A percentile compares a stretch with the other conserved stretches of the same genome.
These are phyloP conservation scores for Cymbidium sinense DNA, from an alignment of 106 monocot genomes.

Conservation along the genomic window DNA sequence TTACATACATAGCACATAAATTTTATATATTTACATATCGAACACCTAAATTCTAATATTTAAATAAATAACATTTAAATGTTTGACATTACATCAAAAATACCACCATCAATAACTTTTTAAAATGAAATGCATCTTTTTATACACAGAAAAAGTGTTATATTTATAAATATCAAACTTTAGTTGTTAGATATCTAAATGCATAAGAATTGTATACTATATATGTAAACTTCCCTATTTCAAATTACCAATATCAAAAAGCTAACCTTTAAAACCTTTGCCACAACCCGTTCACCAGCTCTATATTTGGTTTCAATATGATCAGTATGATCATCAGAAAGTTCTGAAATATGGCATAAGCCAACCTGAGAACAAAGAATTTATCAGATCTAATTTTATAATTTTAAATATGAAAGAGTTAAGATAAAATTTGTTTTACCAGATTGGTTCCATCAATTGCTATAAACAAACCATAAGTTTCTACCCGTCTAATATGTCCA, in stretches of 20 bases:
- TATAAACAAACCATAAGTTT: conserved; percentile 80
- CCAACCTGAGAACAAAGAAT: conserved; percentile 58
- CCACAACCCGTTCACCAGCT: conserved; percentile 52
- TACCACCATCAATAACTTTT: too few relatives aligned
- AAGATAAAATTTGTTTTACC: conserved; percentile 37
- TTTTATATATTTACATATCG: too few relatives aligned
- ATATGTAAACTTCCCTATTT: too few relatives aligned
- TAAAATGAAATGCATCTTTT: too few relatives aligned
- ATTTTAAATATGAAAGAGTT: neutral
- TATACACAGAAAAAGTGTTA: too few relatives aligned
- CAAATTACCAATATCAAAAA: neutral
- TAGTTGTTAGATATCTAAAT: too few relatives aligned
- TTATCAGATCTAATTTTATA: conserved; percentile 2
- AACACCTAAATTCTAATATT: too few relatives aligned
- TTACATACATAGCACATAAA: too few relatives aligned
- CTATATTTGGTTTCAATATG: conserved; percentile 47
- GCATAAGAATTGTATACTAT: too few relatives aligned
- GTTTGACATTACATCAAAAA: too few relatives aligned
- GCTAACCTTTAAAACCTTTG: conserved; percentile 74
- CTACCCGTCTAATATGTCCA: conserved; percentile 61
- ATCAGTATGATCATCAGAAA: conserved; percentile 58
- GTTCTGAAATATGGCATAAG: conserved; percentile 80
- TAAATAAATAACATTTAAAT: too few relatives aligned
- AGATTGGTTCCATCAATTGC: conserved; percentile 50
- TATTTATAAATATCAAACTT: too few relatives aligned